phyloP scores from a whole-genome alignment of 441 rosid genomes.

The Raphanus hybrid region DNA sequence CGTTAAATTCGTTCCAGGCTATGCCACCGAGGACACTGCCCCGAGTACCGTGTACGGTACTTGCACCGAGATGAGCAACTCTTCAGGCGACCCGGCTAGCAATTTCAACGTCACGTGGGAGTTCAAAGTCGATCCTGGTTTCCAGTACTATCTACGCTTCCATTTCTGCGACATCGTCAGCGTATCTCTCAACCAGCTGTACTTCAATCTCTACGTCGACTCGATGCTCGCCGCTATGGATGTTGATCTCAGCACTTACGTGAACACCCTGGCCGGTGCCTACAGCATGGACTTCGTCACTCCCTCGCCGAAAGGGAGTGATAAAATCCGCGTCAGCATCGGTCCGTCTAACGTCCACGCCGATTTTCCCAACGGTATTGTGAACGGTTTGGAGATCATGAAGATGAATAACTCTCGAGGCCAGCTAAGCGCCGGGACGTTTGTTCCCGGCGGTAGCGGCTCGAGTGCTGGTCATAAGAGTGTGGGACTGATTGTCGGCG shows the following conservation, averaged over 20 bases:
- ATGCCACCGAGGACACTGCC: conserved; percentile 62
- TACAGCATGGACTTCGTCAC: conserved; percentile 59
- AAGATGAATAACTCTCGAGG: conserved; percentile 78
- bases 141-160: conserved; percentile 73
- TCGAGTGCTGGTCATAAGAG: conserved; percentile 57
- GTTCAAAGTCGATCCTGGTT: conserved; percentile 72
- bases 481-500: conserved; percentile 57
- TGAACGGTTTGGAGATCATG: conserved; percentile 93
- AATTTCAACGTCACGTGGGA: conserved; percentile 89
- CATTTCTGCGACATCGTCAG: conserved; percentile 90
- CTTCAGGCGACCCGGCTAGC: conserved; percentile 52
- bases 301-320: conserved; percentile 21
- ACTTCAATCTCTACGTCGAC: conserved; percentile 70
- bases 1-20: conserved; percentile 55
- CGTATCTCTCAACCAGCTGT: conserved; percentile 51
- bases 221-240: conserved; percentile 47
- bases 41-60: conserved; percentile 75
- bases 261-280: conserved; percentile 58
- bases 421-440: conserved; percentile 50
- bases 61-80: conserved; percentile 58
- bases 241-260: conserved; percentile 54
- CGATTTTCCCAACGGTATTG: conserved; percentile 62
- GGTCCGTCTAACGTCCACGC: conserved; percentile 55
- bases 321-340: conserved; percentile 65
- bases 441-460: not conserved